Evolutionary conservation across 192 early-diverging fungal species (phyloP).

Genomic region (Backusella australiensis): DNA sequence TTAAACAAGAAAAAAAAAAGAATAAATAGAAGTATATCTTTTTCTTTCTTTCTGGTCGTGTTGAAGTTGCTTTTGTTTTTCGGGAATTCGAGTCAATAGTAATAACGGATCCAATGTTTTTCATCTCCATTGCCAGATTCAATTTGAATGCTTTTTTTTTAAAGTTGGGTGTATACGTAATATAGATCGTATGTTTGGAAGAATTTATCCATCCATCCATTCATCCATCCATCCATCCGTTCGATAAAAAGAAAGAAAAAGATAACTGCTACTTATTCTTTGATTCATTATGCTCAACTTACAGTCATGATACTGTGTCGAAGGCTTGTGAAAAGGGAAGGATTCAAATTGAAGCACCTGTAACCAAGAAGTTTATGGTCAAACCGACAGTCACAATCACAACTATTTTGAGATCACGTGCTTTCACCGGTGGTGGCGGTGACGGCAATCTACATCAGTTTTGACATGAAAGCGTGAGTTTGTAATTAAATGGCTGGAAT

Average conservation of each 20-base stretch:
- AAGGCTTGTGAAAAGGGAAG: slow-evolving; percentile 20
- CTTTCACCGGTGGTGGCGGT: no score
- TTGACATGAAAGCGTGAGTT: no score
- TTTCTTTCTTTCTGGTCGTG: neutral
- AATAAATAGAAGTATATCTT: slow-evolving; percentile 1
- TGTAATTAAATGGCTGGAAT: no score
- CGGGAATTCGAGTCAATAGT: neutral
- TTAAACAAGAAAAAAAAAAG: neutral
- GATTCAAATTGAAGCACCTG: neutral
- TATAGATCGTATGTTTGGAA: neutral
- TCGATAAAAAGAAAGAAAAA: slow-evolving; percentile 1
- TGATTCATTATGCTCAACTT: neutral
- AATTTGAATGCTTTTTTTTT: neutral
- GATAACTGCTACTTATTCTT: slow-evolving; percentile 1
- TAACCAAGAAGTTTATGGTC: slow-evolving; percentile 1
- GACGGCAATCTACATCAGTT: neutral
- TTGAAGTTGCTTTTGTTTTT: neutral
- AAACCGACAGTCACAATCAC: neutral
- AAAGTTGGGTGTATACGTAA: neutral
- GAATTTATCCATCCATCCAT: neutral
- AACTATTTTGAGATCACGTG: neutral
- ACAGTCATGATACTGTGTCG: slow-evolving; percentile 20
- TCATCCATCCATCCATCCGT: slow-evolving; percentile 22
- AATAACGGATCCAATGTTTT: neutral
- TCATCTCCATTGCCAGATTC: neutral